Conservation (phyloP, 2,329 filamentous ascomycete species). For the Chaetomiaceae sp. region DNA sequence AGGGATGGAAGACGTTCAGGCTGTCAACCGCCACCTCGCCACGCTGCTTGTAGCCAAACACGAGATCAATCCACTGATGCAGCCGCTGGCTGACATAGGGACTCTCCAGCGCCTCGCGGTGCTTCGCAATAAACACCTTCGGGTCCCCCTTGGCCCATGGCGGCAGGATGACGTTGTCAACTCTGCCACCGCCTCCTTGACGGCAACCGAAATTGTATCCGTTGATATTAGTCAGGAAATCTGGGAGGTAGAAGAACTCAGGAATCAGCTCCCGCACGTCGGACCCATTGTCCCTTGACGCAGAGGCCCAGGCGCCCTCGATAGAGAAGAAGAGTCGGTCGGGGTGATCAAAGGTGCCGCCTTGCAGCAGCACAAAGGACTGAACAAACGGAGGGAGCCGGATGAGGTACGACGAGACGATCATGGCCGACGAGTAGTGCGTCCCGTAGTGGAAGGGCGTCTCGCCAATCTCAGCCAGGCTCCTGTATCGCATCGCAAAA, state of each 20-base stretch:
- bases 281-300: constrained; percentile 83
- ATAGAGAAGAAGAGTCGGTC: constrained; percentile 94
- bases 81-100: constrained; percentile 85
- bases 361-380: constrained; percentile 88
- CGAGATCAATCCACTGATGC: constrained; percentile 91
- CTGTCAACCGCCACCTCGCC: constrained; percentile 88
- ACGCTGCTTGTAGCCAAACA: constrained; percentile 91
- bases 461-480: constrained; percentile 87
- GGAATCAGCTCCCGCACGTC: constrained; percentile 94
- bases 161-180: constrained; percentile 84
- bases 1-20: constrained; percentile 91
- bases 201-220: constrained; percentile 87
- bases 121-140: constrained; percentile 90
- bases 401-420: constrained; percentile 93
- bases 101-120: constrained; percentile 92
- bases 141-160: constrained; percentile 97
- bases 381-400: constrained; percentile 94
- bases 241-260: constrained; percentile 94
- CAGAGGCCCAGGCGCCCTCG: constrained; percentile 83
- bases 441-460: constrained; percentile 96
- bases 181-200: constrained; percentile 72
- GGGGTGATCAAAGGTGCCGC: constrained; percentile 93
- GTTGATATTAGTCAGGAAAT: constrained; percentile 92
- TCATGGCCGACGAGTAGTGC: constrained; percentile 98
- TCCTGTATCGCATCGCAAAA: constrained; percentile 78